Evolutionary conservation across 345 rosid genomes (phyloP).

Genomic region (Cardamine resedifolia): DNA sequence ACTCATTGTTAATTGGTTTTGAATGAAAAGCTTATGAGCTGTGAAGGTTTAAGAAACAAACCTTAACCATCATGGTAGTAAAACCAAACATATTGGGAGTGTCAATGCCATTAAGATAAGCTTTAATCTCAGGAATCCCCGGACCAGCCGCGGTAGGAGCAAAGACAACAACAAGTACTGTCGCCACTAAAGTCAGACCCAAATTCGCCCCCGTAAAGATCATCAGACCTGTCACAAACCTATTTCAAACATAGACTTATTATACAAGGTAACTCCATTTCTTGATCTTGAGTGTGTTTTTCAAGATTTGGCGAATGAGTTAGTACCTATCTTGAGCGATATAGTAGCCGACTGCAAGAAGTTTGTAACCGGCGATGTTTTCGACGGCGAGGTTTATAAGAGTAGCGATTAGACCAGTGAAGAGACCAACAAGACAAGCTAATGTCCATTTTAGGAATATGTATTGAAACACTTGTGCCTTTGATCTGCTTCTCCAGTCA

Average conservation of each 20-base stretch:
- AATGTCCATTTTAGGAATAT: conserved; percentile 75
- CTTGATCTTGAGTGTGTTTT: background rate
- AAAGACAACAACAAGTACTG: conserved; percentile 70
- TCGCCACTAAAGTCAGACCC: conserved; percentile 58
- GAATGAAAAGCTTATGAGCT: too few species aligned
- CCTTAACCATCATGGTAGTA: conserved; percentile 81
- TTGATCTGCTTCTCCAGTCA: conserved; percentile 96
- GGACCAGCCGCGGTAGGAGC: conserved; percentile 99
- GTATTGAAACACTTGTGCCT: conserved; percentile 75
- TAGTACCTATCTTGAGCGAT: conserved; percentile 59
- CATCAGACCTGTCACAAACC: conserved; percentile 58
- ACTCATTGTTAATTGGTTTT: too few species aligned
- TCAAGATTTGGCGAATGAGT: background rate
- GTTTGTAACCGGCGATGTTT: conserved; percentile 96
- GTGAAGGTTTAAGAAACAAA: conserved; percentile 24
- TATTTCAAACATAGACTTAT: conserved; percentile 38
- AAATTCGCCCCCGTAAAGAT: conserved; percentile 64
- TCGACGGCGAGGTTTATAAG: conserved; percentile 85
- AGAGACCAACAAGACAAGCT: conserved; percentile 81
- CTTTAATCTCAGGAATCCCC: conserved; percentile 94
- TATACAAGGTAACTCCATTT: conserved; percentile 25
- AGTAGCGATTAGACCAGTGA: conserved; percentile 83
- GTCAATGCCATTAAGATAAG: conserved; percentile 94
- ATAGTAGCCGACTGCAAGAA: conserved; percentile 66
- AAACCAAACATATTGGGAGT: conserved; percentile 90